Percentiles rank a stretch among this genome's conserved stretches.
Conservation (phyloP, 1,284 basidiomycete genomes). For the Ceratobasidium papillatum region DNA sequence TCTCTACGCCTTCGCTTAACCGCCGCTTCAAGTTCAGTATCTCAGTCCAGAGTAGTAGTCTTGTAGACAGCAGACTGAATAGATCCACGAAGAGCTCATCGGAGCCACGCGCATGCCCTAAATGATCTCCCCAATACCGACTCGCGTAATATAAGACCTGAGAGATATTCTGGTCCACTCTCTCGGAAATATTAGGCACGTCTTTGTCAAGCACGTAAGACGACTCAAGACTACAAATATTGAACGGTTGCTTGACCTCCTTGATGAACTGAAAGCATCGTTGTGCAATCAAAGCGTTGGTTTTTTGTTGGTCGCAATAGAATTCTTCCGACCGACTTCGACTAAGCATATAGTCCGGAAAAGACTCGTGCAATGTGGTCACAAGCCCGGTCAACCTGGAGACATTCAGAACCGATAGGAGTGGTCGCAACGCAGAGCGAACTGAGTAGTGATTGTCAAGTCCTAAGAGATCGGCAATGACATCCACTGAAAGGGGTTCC, state of each 20-base stretch:
- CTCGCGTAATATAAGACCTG: neutral
- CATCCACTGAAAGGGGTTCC: neutral
- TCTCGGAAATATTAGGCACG: neutral
- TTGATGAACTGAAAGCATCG: neutral
- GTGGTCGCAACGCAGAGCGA: neutral
- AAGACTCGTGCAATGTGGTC: neutral
- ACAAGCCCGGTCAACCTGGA: neutral
- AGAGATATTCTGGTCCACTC: neutral
- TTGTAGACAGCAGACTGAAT: neutral
- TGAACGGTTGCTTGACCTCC: neutral
- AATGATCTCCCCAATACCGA: neutral
- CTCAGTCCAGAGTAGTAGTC: slow-evolving; percentile 13
- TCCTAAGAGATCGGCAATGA: neutral
- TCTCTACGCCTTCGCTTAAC: neutral
- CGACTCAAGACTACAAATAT: slow-evolving; percentile 6
- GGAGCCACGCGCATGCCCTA: neutral
- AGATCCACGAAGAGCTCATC: neutral
- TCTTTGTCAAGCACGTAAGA: neutral
- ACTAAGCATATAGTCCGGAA: slow-evolving; percentile 17
- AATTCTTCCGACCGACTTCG: neutral
- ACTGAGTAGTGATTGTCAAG: neutral
- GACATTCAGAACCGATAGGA: neutral
- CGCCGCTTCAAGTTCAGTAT: neutral
- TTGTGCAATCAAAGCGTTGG: neutral
- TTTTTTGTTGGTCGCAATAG: neutral